Conservation (phyloP, 2,329 filamentous ascomycete genomes). For the Alternaria sp. region DNA sequence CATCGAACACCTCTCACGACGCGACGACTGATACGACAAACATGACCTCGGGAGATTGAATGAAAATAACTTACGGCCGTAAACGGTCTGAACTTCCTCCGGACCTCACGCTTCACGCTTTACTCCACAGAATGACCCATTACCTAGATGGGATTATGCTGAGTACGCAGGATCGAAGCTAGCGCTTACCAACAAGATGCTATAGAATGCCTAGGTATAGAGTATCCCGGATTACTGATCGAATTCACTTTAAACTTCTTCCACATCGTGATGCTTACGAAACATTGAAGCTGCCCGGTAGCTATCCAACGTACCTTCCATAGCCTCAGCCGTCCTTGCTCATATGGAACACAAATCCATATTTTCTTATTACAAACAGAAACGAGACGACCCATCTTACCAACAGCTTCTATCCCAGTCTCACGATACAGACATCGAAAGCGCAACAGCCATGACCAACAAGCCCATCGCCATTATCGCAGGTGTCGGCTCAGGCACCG, state of each 20-base stretch:
- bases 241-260: neutral
- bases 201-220: neutral
- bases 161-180: neutral
- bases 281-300: neutral
- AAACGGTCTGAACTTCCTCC: neutral
- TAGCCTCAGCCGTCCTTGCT: neutral
- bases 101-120: neutral
- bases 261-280: neutral
- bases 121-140: neutral
- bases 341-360: neutral
- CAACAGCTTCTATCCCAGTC: neutral
- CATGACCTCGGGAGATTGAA: neutral
- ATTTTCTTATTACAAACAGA: neutral
- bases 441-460: neutral
- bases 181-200: neutral
- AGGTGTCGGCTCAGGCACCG: neutral
- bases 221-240: neutral
- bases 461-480: neutral
- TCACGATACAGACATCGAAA: neutral
- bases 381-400: neutral
- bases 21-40: neutral
- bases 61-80: neutral
- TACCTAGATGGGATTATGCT: neutral
- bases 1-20: neutral
- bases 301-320: neutral